Percentiles rank a stretch among this genome's conserved stretches.
These are phyloP conservation scores for Aspergillus aculeatinus DNA, from an alignment of 2,329 filamentous ascomycete genomes.

Conservation along the genomic window DNA sequence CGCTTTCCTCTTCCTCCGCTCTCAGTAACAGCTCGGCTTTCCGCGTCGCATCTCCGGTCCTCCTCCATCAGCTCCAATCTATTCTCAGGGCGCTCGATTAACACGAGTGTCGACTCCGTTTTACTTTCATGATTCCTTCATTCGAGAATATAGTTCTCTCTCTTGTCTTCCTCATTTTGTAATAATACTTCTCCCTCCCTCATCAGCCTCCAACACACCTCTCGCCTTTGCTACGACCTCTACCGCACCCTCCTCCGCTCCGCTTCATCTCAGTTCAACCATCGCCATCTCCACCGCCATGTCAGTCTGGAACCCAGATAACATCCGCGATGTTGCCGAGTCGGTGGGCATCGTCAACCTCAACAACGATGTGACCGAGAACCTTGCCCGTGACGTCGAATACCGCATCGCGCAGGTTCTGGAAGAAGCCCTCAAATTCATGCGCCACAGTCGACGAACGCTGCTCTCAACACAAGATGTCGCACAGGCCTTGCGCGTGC, in stretches of 20 bases:
- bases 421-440: conserved; percentile 90
- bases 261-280: neutral
- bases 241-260: conserved; percentile 9
- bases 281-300: conserved; percentile 32
- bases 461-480: conserved; percentile 87
- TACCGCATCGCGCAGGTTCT: conserved; percentile 92
- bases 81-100: neutral
- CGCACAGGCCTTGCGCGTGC: conserved; percentile 75
- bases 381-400: conserved; percentile 89
- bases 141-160: too few relatives aligned
- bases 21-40: neutral
- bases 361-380: conserved; percentile 80
- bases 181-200: neutral
- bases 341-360: conserved; percentile 84
- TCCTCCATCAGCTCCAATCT: neutral
- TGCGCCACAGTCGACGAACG: conserved; percentile 86
- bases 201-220: neutral
- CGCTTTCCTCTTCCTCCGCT: neutral
- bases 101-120: neutral
- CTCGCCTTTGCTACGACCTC: conserved; percentile 7
- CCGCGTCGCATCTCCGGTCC: conserved; percentile 3
- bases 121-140: neutral
- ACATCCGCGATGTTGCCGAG: conserved; percentile 92
- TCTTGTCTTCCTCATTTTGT: neutral
- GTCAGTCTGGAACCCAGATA: conserved; percentile 92